Evolutionary conservation across 257 asterid species (phyloP).

Genomic region (Ajuga chamaepitys): DNA sequence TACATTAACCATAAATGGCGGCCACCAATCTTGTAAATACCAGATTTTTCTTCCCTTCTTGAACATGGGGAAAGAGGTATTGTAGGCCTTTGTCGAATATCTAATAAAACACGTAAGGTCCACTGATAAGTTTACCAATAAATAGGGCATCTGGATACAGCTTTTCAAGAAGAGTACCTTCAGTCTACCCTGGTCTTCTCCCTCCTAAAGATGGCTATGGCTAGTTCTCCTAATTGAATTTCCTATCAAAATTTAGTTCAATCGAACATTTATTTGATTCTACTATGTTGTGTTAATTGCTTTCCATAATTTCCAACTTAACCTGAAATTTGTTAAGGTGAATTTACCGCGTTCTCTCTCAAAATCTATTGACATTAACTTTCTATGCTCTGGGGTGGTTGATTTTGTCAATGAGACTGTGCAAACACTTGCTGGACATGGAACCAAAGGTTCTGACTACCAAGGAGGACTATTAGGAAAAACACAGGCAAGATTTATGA

Average conservation of each 20-base stretch:
- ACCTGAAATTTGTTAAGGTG: background rate
- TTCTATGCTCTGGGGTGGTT: conserved; percentile 51
- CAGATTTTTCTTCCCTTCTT: background rate
- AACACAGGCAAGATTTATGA: conserved; percentile 59
- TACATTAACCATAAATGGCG: background rate
- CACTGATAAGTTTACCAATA: background rate
- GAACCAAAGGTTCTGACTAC: conserved; percentile 94
- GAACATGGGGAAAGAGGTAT: background rate
- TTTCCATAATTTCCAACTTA: background rate
- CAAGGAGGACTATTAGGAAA: conserved; percentile 81
- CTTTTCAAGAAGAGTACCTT: background rate
- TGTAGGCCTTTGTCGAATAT: background rate
- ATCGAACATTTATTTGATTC: too few species aligned
- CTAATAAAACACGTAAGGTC: background rate
- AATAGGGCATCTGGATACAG: background rate
- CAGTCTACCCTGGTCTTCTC: background rate
- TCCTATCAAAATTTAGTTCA: background rate
- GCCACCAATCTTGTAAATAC: background rate
- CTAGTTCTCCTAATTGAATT: background rate
- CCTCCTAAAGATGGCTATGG: background rate
- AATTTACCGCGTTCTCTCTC: background rate
- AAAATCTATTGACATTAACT: conserved; percentile 4
- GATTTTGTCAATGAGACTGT: conserved; percentile 87
- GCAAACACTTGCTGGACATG: conserved; percentile 90
- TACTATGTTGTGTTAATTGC: background rate